A percentile compares a stretch with the other conserved stretches of the same genome.
phyloP scores from a whole-genome alignment of 2,329 filamentous ascomycete genomes.

The Stylonectria norvegica region DNA sequence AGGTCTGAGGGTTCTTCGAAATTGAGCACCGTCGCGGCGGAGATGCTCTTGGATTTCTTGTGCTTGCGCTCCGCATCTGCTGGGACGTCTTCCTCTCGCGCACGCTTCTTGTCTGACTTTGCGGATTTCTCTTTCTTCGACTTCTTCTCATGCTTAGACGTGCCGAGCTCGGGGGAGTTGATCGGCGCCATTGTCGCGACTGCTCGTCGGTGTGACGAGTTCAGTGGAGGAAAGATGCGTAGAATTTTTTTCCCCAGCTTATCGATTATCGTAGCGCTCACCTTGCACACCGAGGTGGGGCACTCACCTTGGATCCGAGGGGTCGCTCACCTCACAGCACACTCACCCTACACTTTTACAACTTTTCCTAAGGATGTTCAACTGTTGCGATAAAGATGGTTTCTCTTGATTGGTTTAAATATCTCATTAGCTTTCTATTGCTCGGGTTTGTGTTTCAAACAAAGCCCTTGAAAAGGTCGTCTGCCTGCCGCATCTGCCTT shows the following conservation, averaged over 20 bases:
- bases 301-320: neutral
- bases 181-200: slow-evolving; percentile 33
- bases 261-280: slow-evolving; percentile 16
- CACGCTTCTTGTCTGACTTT: slow-evolving; percentile 39
- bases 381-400: too few relatives aligned
- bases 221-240: slow-evolving; percentile 12
- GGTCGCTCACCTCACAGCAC: neutral
- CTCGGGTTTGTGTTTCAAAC: too few relatives aligned
- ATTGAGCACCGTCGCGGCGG: slow-evolving; percentile 22
- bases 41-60: slow-evolving; percentile 50
- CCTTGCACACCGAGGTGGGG: slow-evolving; percentile 20
- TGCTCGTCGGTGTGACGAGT: slow-evolving; percentile 11
- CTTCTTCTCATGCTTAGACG: slow-evolving; percentile 38
- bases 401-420: too few relatives aligned
- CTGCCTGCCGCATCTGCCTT: too few relatives aligned
- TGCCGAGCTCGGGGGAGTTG: slow-evolving; percentile 28
- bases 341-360: slow-evolving; percentile 5
- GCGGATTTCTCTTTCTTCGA: slow-evolving; percentile 34
- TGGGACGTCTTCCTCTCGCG: slow-evolving; percentile 40
- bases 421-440: too few relatives aligned
- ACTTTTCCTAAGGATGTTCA: too few relatives aligned
- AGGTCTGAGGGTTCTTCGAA: slow-evolving; percentile 27
- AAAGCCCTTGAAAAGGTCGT: too few relatives aligned
- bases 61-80: slow-evolving; percentile 44
- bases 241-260: slow-evolving; percentile 25